Evolutionary conservation across 2,329 filamentous ascomycete genomes (phyloP), one percentile per base, ranked within the genome.

Genomic region (Ascochyta fabae): DNA sequence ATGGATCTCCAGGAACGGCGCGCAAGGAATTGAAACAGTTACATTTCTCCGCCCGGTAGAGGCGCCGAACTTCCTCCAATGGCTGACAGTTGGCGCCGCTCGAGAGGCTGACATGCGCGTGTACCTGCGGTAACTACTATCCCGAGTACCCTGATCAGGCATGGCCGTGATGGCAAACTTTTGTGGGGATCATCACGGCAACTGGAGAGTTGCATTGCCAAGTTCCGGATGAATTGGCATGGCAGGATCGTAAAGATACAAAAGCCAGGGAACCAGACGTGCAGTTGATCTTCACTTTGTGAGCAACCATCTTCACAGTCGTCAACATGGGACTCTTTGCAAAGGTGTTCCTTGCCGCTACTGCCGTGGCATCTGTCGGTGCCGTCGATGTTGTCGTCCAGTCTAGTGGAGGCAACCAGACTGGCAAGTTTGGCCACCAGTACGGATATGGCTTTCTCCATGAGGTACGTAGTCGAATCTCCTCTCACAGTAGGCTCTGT

Each of bases 361-460:
- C 60, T 27, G 67, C 62, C 36, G 58, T 63, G 36, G 59, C 64
- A 41, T 62, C 65, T 36, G 62, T 61, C 34, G 23, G 62, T 42
- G 67, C 68, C 41, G 56, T 67, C 13, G 67, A 72, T 42, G 57
- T 72, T 23, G 36, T 65, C 22, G 68, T 72, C 12, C 61, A 71
- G 41, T 64, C 60, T 2, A 56, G 62, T 38, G 69, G 68, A 15
- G 69, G 69, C 19, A 72, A 72, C 36, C 40, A 55, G 39, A 72
- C 69, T 24, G 68, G 67, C 34, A 68, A 66, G 31, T 69, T 67
- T 54, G 69, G 69, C 13, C 67, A 70, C 48, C 48, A 60, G 8
- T 71, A 62, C 35, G 67, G 68, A 19, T 72, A 72, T 35, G 69
- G 69, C 7, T 71, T 72, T 41, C 64, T 72, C 19, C 69, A 72